Evolutionary conservation across 768 basidiomycete species (phyloP).

Genomic region (Pleurotus djamor): DNA sequence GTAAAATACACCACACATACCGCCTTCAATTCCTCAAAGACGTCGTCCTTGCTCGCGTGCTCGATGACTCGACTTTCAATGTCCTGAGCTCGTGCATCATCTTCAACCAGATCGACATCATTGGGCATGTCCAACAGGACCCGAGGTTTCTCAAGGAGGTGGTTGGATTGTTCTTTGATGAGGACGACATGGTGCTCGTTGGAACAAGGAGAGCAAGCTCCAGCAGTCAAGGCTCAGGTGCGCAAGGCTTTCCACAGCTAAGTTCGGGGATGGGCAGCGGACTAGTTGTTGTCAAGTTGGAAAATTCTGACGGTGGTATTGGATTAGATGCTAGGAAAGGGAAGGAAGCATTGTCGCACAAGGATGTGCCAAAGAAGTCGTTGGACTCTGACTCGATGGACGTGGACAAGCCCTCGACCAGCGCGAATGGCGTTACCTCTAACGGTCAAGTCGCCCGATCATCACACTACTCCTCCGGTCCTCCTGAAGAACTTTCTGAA

Average conservation of each 20-base stretch:
- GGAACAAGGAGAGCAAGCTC: slow-evolving; percentile 21
- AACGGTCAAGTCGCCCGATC: slow-evolving; percentile 16
- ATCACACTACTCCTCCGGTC: slow-evolving; percentile 47
- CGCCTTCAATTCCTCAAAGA: slow-evolving; percentile 97
- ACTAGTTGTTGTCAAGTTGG: slow-evolving; percentile 21
- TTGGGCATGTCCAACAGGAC: slow-evolving; percentile 83
- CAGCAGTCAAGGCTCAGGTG: neutral
- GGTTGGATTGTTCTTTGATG: slow-evolving; percentile 65
- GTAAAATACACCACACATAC: slow-evolving; percentile 96
- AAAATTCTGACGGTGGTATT: slow-evolving; percentile 35
- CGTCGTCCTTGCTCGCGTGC: slow-evolving; percentile 90
- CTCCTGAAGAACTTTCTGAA: slow-evolving; percentile 53
- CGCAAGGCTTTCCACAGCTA: slow-evolving; percentile 1
- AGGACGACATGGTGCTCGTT: slow-evolving; percentile 59
- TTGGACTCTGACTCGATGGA: slow-evolving; percentile 33
- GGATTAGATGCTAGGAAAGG: slow-evolving; percentile 4
- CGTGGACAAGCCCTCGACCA: slow-evolving; percentile 28
- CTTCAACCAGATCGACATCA: slow-evolving; percentile 99
- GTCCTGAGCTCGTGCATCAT: slow-evolving; percentile 97
- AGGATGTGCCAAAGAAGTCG: slow-evolving; percentile 17
- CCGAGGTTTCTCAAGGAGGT: slow-evolving; percentile 74
- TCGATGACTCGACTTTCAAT: slow-evolving; percentile 97
- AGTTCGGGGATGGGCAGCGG: neutral
- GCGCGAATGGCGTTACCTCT: slow-evolving; percentile 11
- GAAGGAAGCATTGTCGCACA: neutral